Evolutionary conservation across 2,329 filamentous ascomycete species (phyloP), one percentile per base, ranked within the genome.

Genomic region (Cylindrodendrum hubeiense): DNA sequence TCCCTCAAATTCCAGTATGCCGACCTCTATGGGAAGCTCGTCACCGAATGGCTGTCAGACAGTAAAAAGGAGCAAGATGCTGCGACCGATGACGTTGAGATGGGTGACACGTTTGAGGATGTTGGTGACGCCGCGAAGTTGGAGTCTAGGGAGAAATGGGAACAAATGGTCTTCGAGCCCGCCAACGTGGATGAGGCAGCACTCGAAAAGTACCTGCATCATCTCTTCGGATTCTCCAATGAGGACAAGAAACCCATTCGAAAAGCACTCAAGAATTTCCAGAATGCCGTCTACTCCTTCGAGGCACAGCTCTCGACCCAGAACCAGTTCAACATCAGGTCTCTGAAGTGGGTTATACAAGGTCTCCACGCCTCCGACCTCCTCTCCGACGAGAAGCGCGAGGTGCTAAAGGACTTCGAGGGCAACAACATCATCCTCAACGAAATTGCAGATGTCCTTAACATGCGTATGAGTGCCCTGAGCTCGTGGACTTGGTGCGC

Each of bases 371-470:
- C 75, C 3, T 83, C 82, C 0, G 83, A 84, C 34, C 75, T 86
- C 0, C 77, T 87, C 4, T 79, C 80, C 0, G 71, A 83, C 26
- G 81, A 82, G 60, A 80, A 82, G 46, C 72, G 79, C 3, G 78
- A 79, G 62, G 79, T 81, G 0, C 74, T 87, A 17, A 78, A 74
- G 6, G 83, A 85, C 47, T 83, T 87, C 56, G 71, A 79, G 22
- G 72, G 74, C 9, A 84, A 82, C 54, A 61, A 71, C 0, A 75
- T 80, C 26, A 81, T 86, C 9, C 67, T 86, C 12, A 75, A 74
- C 2, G 85, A 87, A 72, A 80, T 87, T 15, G 81, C 82, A 0
- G 85, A 87, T 60, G 84, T 87, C 2, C 78, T 87, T 53, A 86
- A 87, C 66, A 85, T 87, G 80, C 79, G 84, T 15, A 77, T 86